Base-by-base conservation (phyloP, 768 basidiomycete genomes). In the Podaxis carcinomalis region DNA sequence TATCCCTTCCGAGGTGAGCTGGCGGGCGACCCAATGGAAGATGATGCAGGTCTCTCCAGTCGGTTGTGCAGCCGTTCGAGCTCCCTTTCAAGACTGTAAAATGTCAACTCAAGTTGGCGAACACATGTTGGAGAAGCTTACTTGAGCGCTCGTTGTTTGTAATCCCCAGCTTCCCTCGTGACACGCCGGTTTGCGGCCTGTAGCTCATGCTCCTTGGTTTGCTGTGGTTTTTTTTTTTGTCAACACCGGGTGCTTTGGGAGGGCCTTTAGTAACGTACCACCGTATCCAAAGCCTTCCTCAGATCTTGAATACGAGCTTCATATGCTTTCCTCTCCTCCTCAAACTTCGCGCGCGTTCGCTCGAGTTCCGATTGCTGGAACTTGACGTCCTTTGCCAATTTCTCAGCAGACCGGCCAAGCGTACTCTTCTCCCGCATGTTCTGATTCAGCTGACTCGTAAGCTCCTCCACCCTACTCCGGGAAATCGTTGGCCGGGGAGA, bases 111-210 rank as follows among this genome's bases (percentile, higher is more conserved):
- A 19, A 3, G 14, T 28, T 35, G 40, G 14, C 6, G 36, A 25
- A 4, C 11, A 35, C 3, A 44, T 21, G 10, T 28, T n/a, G 25
- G 27, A 32, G 13, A 50, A 21, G 66, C 87, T 54, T 66, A 91
- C 90, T 80, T 83, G 14, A 91, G 76, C 44, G 85, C 79, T 62
- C 83, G 83, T 70, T 90, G 88, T 70, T 84, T 89, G 67, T 83
- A 84, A 64, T 93, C 90, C 4, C 75, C 83, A 32, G 87, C 88
- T 65, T 93, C 90, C 40, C 89, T 80, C 66, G 92, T 91, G 39
- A 87, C 88, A 46, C 89, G 81, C 35, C 90, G 85, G 71, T 91
- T 91, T 23, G 81, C 83, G 10, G 88, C 78, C 65, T 87, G 84
- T 2, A 92, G 75, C n/a, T 81, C 77, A 63, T 76, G 84, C 72